Percentiles rank a stretch among this genome's conserved stretches.
Conservation (phyloP, 352 stramenopile genomes). For the Phytophthora capsici region DNA sequence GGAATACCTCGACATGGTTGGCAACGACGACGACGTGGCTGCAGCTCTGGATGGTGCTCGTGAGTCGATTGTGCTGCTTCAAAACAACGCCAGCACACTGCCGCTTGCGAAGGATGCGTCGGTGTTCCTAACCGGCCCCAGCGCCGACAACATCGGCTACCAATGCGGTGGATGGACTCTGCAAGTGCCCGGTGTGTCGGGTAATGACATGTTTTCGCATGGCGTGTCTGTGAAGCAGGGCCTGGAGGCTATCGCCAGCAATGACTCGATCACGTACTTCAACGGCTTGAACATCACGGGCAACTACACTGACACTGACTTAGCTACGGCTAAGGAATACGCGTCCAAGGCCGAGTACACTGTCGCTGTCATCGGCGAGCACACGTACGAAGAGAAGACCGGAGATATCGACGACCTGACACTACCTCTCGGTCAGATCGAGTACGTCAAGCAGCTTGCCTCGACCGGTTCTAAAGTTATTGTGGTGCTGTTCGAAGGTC, state of each 20-base stretch:
- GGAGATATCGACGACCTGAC: constrained; percentile 77
- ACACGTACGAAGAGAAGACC: constrained; percentile 59
- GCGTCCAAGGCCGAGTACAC: constrained; percentile 36
- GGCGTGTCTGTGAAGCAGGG: constrained; percentile 58
- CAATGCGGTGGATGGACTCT: constrained; percentile 76
- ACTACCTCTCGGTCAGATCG: constrained; percentile 47
- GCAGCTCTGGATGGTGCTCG: constrained; percentile 55
- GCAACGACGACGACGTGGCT: constrained; percentile 46
- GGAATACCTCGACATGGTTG: constrained; percentile 48
- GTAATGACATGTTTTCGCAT: constrained; percentile 49
- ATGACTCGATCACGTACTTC: constrained; percentile 45
- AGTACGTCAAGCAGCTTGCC: constrained; percentile 69
- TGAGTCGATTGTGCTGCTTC: constrained; percentile 51
- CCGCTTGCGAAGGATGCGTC: constrained; percentile 11
- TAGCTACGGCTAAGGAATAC: constrained; percentile 27
- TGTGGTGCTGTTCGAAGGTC: constrained; percentile 72
- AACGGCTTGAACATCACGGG: constrained; percentile 58
- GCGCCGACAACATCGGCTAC: constrained; percentile 52
- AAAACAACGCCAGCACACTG: constrained; percentile 27
- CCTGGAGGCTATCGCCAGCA: constrained; percentile 38
- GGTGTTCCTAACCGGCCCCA: constrained; percentile 38
- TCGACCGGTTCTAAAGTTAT: constrained; percentile 72
- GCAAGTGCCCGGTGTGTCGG: constrained; percentile 69
- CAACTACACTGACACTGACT: constrained; percentile 37
- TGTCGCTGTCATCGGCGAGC: constrained; percentile 39